These are phyloP conservation scores for Pezicula rhizophila DNA, from an alignment of 2,329 filamentous ascomycete species.

Conservation along the genomic window DNA sequence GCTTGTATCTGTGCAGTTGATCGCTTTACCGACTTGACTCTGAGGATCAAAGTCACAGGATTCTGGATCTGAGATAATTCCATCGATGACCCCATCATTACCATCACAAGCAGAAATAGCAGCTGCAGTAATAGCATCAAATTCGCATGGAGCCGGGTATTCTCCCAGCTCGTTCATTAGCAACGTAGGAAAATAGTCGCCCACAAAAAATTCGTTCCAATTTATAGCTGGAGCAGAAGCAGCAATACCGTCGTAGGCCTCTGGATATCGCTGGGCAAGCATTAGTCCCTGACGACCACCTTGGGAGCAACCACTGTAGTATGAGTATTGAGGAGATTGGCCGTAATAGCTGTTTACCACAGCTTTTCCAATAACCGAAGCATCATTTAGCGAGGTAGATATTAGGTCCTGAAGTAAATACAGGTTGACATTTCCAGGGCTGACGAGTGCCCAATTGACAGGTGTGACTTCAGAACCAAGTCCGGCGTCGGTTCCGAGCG, in stretches of 20 bases:
- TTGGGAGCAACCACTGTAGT: conserved; percentile 30
- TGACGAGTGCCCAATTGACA: conserved; percentile 5
- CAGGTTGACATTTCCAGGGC: conserved; percentile 9
- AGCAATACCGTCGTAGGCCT: conserved; percentile 31
- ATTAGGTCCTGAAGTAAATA: conserved; percentile 30
- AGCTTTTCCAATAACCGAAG: conserved; percentile 26
- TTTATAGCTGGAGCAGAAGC: conserved; percentile 32
- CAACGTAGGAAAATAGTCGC: conserved; percentile 1
- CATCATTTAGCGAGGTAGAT: conserved; percentile 29
- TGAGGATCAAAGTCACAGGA: conserved; percentile 10
- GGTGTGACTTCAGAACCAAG: neutral
- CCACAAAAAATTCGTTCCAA: conserved; percentile 2
- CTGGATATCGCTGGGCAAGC: conserved; percentile 29
- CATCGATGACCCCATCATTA: conserved; percentile 14
- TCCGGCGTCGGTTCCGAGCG: conserved; percentile 24
- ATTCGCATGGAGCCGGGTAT: conserved; percentile 7
- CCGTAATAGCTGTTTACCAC: conserved; percentile 28
- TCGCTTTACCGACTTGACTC: conserved; percentile 6
- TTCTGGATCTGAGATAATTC: conserved; percentile 7
- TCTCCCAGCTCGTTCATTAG: conserved; percentile 5
- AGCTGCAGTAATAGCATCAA: conserved; percentile 10
- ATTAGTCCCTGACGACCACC: conserved; percentile 31
- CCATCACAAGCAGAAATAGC: conserved; percentile 11
- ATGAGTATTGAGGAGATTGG: conserved; percentile 26
- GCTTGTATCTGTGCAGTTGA: conserved; percentile 3